Evolutionary conservation across 2,329 filamentous ascomycete species (phyloP).

Genomic region (Aspergillus latus): DNA sequence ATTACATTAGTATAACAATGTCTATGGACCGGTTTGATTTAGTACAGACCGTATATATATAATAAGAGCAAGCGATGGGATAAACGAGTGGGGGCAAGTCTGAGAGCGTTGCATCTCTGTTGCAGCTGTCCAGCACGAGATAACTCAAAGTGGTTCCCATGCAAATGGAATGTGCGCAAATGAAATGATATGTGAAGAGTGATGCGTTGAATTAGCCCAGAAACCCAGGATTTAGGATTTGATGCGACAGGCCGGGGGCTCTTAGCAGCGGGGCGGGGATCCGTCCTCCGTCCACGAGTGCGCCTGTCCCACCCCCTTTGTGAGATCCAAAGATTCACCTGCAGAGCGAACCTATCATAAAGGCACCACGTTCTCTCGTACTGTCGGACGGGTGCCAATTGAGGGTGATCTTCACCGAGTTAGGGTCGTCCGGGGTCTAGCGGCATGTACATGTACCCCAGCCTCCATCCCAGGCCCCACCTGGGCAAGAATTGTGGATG

Average conservation of each 20-base stretch:
- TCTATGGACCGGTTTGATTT: not conserved
- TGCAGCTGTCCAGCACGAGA: not conserved
- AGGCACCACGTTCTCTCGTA: not conserved
- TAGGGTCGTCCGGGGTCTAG: not conserved
- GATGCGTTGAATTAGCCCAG: not conserved
- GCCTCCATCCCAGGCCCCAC: not conserved
- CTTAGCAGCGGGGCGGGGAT: conserved; percentile 11
- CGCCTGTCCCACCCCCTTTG: not conserved
- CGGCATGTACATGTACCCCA: not conserved
- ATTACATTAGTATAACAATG: too few species aligned
- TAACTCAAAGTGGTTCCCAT: not conserved
- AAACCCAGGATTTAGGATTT: not conserved
- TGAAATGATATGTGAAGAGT: not conserved
- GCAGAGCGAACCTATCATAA: not conserved
- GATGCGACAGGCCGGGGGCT: conserved; percentile 2
- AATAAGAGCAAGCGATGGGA: not conserved
- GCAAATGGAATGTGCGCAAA: not conserved
- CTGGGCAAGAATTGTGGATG: not conserved
- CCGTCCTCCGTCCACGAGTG: conserved; percentile 10
- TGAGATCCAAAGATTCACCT: not conserved
- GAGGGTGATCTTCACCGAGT: not conserved
- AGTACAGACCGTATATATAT: not conserved
- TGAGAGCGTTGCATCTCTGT: not conserved
- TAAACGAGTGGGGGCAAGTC: not conserved
- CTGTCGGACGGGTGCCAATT: not conserved